phyloP scores from a whole-genome alignment of 805 yeast genomes.

The Nakazawaea molendinolei region DNA sequence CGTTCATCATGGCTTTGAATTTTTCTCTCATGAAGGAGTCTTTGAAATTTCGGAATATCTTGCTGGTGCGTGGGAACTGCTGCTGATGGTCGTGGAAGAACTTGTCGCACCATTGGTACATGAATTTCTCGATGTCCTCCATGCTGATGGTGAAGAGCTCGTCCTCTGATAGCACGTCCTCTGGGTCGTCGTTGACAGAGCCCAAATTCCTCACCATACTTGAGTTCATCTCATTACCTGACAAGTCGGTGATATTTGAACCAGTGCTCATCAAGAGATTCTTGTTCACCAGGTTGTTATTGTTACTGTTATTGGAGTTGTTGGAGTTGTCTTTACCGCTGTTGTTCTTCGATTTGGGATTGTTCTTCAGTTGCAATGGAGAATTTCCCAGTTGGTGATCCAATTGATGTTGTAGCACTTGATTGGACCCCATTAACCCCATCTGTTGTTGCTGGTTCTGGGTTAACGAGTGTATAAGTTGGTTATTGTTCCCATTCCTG shows the following conservation, averaged over 20 bases:
- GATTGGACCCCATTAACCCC: neutral
- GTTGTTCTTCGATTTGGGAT: neutral
- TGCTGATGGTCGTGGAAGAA: conserved; percentile 22
- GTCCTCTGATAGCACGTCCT: conserved; percentile 7
- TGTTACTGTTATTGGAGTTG: neutral
- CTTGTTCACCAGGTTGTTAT: neutral
- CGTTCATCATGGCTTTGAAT: conserved; percentile 13
- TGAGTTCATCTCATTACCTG: too few relatives aligned
- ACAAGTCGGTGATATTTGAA: neutral
- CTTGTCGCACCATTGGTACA: conserved; percentile 25
- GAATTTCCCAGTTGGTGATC: neutral
- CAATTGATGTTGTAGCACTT: neutral
- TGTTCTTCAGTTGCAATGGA: neutral
- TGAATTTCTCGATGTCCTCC: conserved; percentile 27
- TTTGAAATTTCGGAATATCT: conserved; percentile 23
- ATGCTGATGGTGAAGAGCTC: conserved; percentile 10
- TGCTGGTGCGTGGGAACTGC: conserved; percentile 22
- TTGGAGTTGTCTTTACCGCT: conserved; percentile 4
- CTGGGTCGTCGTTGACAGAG: neutral
- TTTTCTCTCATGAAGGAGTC: conserved; percentile 27
- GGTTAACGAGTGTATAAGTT: neutral
- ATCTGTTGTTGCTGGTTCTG: conserved; percentile 1
- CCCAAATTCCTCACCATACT: too few relatives aligned
- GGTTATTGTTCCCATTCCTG: neutral
- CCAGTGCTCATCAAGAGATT: neutral